phyloP scores from a whole-genome alignment of 1,284 basidiomycete genomes.

The Schizopora paradoxa region DNA sequence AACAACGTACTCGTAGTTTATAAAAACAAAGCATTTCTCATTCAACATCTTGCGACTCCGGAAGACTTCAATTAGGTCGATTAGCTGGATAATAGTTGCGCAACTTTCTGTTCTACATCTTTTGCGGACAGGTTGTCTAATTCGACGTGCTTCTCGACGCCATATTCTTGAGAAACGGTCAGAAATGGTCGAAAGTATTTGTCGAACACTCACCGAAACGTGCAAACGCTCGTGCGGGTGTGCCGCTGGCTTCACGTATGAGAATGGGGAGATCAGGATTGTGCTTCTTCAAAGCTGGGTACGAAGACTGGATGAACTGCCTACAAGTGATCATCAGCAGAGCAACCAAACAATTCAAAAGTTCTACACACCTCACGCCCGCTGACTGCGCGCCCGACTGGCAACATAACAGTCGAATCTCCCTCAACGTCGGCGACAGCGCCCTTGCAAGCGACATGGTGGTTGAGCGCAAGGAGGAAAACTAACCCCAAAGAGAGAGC shows the following conservation, averaged over 20 bases:
- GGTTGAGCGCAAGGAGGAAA: constrained; percentile 23
- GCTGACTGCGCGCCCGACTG: constrained; percentile 75
- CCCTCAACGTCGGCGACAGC: constrained; percentile 77
- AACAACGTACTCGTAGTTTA: no score
- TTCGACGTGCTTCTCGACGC: constrained; percentile 75
- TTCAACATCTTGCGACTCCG: no score
- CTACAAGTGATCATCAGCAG: constrained; percentile 34
- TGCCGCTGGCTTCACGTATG: constrained; percentile 86
- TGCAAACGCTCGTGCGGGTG: constrained; percentile 84
- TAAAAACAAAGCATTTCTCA: no score
- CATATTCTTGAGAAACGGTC: constrained; percentile 48
- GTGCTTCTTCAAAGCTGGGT: constrained; percentile 78
- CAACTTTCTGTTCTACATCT: constrained; percentile 68
- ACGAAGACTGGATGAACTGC: constrained; percentile 79
- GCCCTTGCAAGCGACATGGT: constrained; percentile 72
- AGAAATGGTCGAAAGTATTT: constrained; percentile 3
- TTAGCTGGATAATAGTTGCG: constrained; percentile 53
- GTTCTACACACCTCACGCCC: constrained; percentile 67
- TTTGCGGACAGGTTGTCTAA: constrained; percentile 70
- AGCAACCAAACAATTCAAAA: not conserved
- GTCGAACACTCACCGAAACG: constrained; percentile 69
- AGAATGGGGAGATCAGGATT: constrained; percentile 89
- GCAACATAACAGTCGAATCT: constrained; percentile 83
- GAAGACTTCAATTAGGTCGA: constrained; percentile 9
- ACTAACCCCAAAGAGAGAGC: not conserved